Percentiles rank a stretch among this genome's conserved stretches.
Evolutionary conservation across 2,329 filamentous ascomycete genomes (phyloP).

Genomic region (Penicillium aurantiogriseum): DNA sequence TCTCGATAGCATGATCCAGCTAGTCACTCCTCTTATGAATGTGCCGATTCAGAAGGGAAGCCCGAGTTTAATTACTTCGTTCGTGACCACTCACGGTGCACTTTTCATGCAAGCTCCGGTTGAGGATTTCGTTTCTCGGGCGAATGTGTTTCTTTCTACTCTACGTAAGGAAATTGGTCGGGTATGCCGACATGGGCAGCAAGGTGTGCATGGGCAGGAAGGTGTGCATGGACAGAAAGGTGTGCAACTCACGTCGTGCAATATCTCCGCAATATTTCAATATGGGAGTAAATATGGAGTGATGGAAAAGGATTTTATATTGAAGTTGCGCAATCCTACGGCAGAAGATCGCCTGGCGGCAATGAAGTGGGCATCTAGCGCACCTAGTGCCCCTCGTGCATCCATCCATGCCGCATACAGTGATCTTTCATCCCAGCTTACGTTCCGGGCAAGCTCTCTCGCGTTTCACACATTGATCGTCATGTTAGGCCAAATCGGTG

Average conservation of each 20-base stretch:
- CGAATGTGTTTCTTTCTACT: slow-evolving; percentile 43
- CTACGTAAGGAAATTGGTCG: slow-evolving; percentile 51
- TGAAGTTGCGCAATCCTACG: slow-evolving; percentile 11
- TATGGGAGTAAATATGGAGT: slow-evolving; percentile 48
- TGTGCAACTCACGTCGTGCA: slow-evolving; percentile 54
- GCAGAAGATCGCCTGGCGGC: slow-evolving; percentile 17
- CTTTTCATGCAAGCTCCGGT: slow-evolving; percentile 42
- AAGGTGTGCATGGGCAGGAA: slow-evolving; percentile 25
- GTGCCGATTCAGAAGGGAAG: slow-evolving; percentile 32
- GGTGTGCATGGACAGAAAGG: slow-evolving; percentile 48
- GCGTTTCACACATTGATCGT: slow-evolving; percentile 45
- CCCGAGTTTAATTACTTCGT: slow-evolving; percentile 48
- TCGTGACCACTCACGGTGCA: slow-evolving; percentile 55
- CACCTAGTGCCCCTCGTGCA: not conserved
- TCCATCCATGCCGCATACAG: slow-evolving; percentile 5
- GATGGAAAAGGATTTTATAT: slow-evolving; percentile 29
- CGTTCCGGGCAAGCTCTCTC: slow-evolving; percentile 41
- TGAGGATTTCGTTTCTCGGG: slow-evolving; percentile 41
- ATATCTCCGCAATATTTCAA: slow-evolving; percentile 56
- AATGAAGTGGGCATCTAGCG: slow-evolving; percentile 17
- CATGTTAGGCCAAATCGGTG: slow-evolving; percentile 48
- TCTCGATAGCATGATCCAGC: slow-evolving; percentile 55
- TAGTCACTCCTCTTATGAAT: slow-evolving; percentile 52
- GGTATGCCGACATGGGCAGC: slow-evolving; percentile 51
- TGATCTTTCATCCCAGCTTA: slow-evolving; percentile 26